phyloP scores from a whole-genome alignment of 2,329 filamentous ascomycete species.

The Cytospora paraplurivora region DNA sequence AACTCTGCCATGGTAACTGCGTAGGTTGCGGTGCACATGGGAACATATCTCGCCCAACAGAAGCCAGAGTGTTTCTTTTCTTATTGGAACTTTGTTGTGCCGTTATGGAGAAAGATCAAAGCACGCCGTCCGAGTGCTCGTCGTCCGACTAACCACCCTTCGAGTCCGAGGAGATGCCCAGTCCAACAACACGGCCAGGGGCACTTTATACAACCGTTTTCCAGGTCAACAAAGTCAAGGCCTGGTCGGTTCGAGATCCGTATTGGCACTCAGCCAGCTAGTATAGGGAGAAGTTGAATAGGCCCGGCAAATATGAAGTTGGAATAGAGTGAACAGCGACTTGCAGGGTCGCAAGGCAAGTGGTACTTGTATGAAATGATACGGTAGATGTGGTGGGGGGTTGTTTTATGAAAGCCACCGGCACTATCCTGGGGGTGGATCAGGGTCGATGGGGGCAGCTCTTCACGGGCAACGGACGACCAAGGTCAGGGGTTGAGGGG shows the following conservation, averaged over 20 bases:
- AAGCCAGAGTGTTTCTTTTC: constrained; percentile 20
- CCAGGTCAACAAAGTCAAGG: constrained; percentile 15
- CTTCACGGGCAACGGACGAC: constrained; percentile 31
- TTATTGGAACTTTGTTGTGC: constrained; percentile 7
- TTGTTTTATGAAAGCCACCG: constrained; percentile 51
- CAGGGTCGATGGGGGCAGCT: constrained; percentile 31
- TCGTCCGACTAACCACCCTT: constrained; percentile 11
- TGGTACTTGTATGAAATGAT: constrained; percentile 53
- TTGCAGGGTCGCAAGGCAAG: constrained; percentile 45
- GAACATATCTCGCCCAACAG: constrained; percentile 48
- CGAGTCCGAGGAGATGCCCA: constrained; percentile 14
- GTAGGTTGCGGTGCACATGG: constrained; percentile 65
- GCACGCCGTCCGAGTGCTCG: constrained; percentile 23
- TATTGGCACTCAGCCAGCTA: constrained; percentile 22
- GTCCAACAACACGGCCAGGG: constrained; percentile 22
- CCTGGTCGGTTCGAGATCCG: constrained; percentile 21
- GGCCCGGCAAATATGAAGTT: constrained; percentile 36
- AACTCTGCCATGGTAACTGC: constrained; percentile 65
- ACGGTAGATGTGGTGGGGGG: constrained; percentile 53
- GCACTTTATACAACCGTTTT: constrained; percentile 17
- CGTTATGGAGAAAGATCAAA: constrained; percentile 17
- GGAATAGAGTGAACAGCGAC: constrained; percentile 35
- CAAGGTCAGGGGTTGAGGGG: constrained; percentile 34
- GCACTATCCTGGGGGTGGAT: constrained; percentile 52
- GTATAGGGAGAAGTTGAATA: constrained; percentile 28